These are phyloP conservation scores for Phytophthora citricola DNA, from an alignment of 352 stramenopile genomes.

Conservation along the genomic window DNA sequence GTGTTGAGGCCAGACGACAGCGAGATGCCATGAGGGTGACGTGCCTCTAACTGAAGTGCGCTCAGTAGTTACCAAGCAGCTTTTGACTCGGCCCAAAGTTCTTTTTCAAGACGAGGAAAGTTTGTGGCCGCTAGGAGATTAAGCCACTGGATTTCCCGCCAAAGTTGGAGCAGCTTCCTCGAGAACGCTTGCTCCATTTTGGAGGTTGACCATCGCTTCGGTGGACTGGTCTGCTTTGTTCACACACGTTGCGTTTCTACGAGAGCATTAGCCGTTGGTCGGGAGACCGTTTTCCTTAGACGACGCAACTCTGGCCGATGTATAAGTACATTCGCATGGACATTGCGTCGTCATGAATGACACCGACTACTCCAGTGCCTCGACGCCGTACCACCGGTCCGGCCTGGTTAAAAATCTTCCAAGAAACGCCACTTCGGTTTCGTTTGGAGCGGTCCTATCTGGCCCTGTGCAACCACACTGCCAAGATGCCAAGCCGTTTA, in stretches of 20 bases:
- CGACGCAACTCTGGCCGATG: conserved; percentile 13
- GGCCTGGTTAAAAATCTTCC: conserved; percentile 18
- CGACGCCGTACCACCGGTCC: neutral
- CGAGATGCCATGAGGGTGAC: conserved; percentile 10
- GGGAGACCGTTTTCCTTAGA: conserved; percentile 7
- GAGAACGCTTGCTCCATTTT: neutral
- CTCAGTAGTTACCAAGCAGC: neutral
- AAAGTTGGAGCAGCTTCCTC: neutral
- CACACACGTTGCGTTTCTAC: conserved; percentile 9
- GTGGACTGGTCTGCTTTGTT: neutral
- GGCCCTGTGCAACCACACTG: conserved; percentile 15
- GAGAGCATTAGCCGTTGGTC: conserved; percentile 14
- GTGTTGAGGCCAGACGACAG: conserved; percentile 1
- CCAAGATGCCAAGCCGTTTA: conserved; percentile 13
- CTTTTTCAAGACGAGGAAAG: neutral
- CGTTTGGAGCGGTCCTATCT: conserved; percentile 13
- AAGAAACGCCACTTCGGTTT: conserved; percentile 21
- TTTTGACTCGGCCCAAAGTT: neutral
- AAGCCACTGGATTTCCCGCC: neutral
- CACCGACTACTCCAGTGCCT: neutral
- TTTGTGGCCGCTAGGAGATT: neutral
- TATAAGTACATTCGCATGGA: neutral
- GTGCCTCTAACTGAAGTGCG: neutral
- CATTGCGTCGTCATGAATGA: neutral
- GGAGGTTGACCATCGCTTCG: neutral